phyloP scores from a whole-genome alignment of 305 asterid genomes.

The Fraxinus velutina region DNA sequence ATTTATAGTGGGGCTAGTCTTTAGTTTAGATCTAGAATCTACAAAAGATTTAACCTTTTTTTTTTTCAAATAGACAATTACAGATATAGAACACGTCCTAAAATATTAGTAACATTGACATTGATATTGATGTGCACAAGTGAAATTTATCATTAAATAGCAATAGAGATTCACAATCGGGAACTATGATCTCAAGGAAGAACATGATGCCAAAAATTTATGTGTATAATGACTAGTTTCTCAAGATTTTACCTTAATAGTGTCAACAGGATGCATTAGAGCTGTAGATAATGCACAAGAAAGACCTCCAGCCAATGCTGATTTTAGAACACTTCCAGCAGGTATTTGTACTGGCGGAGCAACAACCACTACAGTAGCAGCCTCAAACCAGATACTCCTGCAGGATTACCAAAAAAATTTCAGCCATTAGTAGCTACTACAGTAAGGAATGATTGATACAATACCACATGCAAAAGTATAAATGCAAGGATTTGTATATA shows the following conservation, averaged over 20 bases:
- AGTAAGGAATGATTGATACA: constrained; percentile 1
- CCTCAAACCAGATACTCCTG: constrained; percentile 94
- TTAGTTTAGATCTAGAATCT: neutral
- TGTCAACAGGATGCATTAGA: constrained; percentile 81
- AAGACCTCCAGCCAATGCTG: constrained; percentile 95
- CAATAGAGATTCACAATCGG: neutral
- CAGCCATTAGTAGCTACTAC: neutral
- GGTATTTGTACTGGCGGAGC: constrained; percentile 81
- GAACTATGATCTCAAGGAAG: neutral
- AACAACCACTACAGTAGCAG: constrained; percentile 93
- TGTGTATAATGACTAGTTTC: neutral
- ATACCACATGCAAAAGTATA: neutral
- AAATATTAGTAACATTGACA: neutral
- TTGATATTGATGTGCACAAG: neutral
- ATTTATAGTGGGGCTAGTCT: neutral
- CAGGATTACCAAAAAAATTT: constrained; percentile 38
- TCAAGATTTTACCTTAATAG: constrained; percentile 57
- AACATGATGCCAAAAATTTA: neutral
- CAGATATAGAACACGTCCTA: neutral
- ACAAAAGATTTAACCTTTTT: neutral
- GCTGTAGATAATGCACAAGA: constrained; percentile 89
- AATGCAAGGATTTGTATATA: neutral
- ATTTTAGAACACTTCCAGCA: constrained; percentile 80
- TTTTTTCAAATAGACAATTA: neutral
- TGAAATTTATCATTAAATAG: neutral